These are phyloP conservation scores for Zoysia pacifica DNA, from an alignment of 176 grass and related monocot genomes.

Conservation along the genomic window DNA sequence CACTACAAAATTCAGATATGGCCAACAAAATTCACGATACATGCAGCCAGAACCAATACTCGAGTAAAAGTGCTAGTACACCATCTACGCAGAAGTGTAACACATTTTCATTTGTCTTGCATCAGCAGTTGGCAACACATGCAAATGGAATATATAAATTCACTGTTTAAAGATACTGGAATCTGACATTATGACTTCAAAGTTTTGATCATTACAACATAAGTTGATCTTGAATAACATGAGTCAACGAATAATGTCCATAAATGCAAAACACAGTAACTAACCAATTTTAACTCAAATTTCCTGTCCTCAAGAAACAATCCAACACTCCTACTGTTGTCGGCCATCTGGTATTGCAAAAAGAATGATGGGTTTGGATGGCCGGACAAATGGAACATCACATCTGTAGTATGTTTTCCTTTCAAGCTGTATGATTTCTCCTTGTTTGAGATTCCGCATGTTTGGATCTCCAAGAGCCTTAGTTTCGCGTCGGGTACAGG, in stretches of 20 bases:
- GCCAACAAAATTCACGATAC: too few species aligned
- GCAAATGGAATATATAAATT: neutral
- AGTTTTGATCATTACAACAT: slow-evolving; percentile 28
- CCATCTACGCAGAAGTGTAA: neutral
- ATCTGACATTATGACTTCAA: slow-evolving; percentile 11
- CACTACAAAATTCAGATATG: too few species aligned
- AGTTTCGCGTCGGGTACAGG: slow-evolving; percentile 67
- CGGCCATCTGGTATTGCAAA: slow-evolving; percentile 87
- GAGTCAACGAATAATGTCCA: slow-evolving; percentile 8
- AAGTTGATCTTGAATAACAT: slow-evolving; percentile 12
- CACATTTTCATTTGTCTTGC: neutral
- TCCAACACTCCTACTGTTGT: slow-evolving; percentile 33
- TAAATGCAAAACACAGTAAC: neutral
- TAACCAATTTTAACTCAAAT: neutral
- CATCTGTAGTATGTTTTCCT: slow-evolving; percentile 91
- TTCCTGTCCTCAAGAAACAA: slow-evolving; percentile 25
- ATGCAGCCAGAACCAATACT: too few species aligned
- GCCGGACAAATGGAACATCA: slow-evolving; percentile 71
- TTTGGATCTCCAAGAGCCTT: slow-evolving; percentile 71
- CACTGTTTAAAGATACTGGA: neutral
- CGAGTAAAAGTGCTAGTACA: neutral
- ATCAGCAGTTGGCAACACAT: neutral
- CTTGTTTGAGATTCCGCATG: slow-evolving; percentile 74
- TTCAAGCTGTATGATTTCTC: slow-evolving; percentile 92
- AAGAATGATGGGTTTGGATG: slow-evolving; percentile 70